Percentiles rank a stretch among this genome's conserved stretches.
phyloP scores from a whole-genome alignment of 2,329 filamentous ascomycete species.

The Colletotrichum simmondsii region DNA sequence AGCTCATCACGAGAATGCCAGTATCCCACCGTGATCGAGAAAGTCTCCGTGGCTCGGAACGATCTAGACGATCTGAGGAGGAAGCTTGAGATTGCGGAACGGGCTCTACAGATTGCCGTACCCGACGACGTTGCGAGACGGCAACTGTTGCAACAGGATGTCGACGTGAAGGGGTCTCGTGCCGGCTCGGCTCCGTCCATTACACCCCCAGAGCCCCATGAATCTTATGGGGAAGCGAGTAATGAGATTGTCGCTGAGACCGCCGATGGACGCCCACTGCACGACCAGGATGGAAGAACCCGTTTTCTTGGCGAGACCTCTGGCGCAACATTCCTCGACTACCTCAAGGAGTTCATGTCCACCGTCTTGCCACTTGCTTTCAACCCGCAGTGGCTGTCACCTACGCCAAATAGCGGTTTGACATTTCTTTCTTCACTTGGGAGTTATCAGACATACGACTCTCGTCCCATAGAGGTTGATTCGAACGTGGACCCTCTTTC shows the following conservation, averaged over 20 bases:
- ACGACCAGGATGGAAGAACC: slow-evolving; percentile 55
- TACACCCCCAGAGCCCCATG: slow-evolving; percentile 36
- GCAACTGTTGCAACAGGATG: slow-evolving; percentile 44
- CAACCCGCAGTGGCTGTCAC: slow-evolving; percentile 31
- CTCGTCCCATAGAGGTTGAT: slow-evolving; percentile 48
- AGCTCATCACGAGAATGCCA: slow-evolving; percentile 56
- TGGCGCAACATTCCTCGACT: slow-evolving; percentile 60
- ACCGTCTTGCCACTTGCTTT: slow-evolving; percentile 49
- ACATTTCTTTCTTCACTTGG: slow-evolving; percentile 55
- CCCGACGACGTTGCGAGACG: slow-evolving; percentile 48
- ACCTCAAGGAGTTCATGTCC: slow-evolving; percentile 59
- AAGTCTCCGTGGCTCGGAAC: slow-evolving; percentile 52
- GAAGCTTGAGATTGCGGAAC: slow-evolving; percentile 53
- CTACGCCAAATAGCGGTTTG: slow-evolving; percentile 37
- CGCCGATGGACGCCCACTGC: slow-evolving; percentile 54
- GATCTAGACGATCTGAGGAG: slow-evolving; percentile 54
- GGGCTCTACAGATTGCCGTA: slow-evolving; percentile 48
- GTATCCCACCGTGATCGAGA: slow-evolving; percentile 57
- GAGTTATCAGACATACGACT: slow-evolving; percentile 59
- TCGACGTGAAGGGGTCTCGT: slow-evolving; percentile 34
- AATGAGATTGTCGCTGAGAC: slow-evolving; percentile 35
- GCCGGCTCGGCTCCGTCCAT: slow-evolving; percentile 32
- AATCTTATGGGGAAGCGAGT: slow-evolving; percentile 2
- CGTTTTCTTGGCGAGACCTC: slow-evolving; percentile 62
- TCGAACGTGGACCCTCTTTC: slow-evolving; percentile 51